These are phyloP conservation scores for Singerocomus inundabilis DNA, from an alignment of 1,284 basidiomycete genomes.

Conservation along the genomic window DNA sequence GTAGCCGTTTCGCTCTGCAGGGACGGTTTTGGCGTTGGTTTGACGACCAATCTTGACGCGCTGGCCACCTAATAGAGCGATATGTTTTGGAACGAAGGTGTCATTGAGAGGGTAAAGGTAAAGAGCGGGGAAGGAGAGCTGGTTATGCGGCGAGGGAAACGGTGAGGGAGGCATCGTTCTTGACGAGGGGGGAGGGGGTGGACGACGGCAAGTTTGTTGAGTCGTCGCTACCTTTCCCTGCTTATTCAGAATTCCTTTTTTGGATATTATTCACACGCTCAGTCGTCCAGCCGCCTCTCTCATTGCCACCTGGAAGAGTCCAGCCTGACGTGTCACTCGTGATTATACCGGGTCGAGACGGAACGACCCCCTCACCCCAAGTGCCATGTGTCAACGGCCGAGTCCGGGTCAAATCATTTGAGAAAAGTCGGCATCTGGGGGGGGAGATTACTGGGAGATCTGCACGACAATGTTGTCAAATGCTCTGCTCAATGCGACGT, in stretches of 20 bases:
- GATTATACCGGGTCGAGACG: no score
- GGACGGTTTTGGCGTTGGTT: slow-evolving; percentile 95
- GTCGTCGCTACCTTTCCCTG: slow-evolving; percentile 11
- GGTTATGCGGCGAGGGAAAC: slow-evolving; percentile 34
- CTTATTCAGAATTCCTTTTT: slow-evolving; percentile 15
- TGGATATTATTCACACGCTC: slow-evolving; percentile 11
- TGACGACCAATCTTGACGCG: slow-evolving; percentile 97
- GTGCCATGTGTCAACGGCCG: no score
- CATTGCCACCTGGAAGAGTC: no score
- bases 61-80: slow-evolving; percentile 72
- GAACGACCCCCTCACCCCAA: no score
- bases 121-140: slow-evolving; percentile 61
- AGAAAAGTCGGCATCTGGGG: no score
- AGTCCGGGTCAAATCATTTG: no score
- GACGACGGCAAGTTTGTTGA: slow-evolving; percentile 13
- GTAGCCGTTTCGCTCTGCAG: slow-evolving; percentile 93
- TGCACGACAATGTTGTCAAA: no score
- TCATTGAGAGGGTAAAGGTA: slow-evolving; percentile 96
- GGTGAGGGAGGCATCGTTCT: slow-evolving; percentile 42
- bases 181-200: slow-evolving; percentile 6
- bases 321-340: no score
- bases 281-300: no score
- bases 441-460: no score
- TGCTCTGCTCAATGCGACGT: no score
- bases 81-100: slow-evolving; percentile 95